phyloP scores from a whole-genome alignment of 306 rosid genomes.

The Biancaea sappan region DNA sequence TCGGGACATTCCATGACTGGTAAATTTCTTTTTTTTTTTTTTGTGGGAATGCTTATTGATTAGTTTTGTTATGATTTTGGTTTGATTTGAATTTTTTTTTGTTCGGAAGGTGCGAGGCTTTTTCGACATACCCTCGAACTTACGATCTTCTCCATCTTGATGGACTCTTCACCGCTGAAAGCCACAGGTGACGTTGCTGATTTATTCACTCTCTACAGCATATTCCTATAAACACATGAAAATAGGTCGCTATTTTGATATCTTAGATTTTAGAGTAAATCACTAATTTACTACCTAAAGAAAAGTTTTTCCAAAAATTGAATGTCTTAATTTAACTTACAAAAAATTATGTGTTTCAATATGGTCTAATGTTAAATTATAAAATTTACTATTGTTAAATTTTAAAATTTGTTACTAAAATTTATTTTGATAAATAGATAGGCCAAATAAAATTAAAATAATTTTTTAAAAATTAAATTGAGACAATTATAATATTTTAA shows the following conservation, averaged over 20 bases:
- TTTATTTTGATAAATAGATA: too few relatives aligned
- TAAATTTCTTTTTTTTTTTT: constrained; percentile 25
- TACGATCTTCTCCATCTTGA: constrained; percentile 96
- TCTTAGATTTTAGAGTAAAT: too few relatives aligned
- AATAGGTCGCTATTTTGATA: background rate
- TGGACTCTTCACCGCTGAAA: constrained; percentile 88
- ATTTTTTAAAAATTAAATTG: too few relatives aligned
- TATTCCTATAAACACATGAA: background rate
- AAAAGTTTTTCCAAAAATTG: too few relatives aligned
- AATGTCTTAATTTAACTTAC: too few relatives aligned
- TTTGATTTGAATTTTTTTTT: constrained; percentile 31
- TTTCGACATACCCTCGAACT: constrained; percentile 96
- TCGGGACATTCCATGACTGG: constrained; percentile 96
- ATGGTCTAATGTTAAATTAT: too few relatives aligned
- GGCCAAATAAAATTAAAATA: too few relatives aligned
- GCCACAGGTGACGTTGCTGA: constrained; percentile 86
- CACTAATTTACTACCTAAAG: too few relatives aligned
- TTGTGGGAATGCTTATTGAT: background rate
- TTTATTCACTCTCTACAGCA: constrained; percentile 3
- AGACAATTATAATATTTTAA: too few relatives aligned
- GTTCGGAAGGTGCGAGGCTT: constrained; percentile 90
- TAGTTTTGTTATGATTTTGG: background rate
- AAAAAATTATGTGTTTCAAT: too few relatives aligned
- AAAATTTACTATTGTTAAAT: too few relatives aligned
- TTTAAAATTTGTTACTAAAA: too few relatives aligned